Percentiles rank a stretch among this genome's conserved stretches.
phyloP scores from a whole-genome alignment of 768 basidiomycete genomes.

The Collybia mongolica region DNA sequence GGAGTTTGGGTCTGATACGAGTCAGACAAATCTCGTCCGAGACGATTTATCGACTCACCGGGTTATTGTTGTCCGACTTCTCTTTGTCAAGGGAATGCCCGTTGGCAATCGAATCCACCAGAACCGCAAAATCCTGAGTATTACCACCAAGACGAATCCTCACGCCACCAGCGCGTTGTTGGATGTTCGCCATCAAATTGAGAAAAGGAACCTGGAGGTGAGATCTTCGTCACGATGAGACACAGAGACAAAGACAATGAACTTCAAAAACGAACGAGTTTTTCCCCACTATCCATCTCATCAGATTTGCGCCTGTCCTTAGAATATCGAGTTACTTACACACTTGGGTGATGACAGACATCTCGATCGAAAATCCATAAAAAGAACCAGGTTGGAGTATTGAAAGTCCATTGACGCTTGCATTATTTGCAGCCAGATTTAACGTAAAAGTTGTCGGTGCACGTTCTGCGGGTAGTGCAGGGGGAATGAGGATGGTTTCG shows the following conservation, averaged over 20 bases:
- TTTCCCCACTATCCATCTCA: constrained; percentile 39
- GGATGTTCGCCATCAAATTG: constrained; percentile 62
- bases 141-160: constrained; percentile 67
- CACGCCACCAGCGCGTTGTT: constrained; percentile 52
- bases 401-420: constrained; percentile 28
- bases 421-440: constrained; percentile 33
- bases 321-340: constrained; percentile 43
- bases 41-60: constrained; percentile 19
- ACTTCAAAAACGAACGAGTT: constrained; percentile 37
- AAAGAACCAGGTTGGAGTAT: constrained; percentile 50
- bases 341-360: constrained; percentile 65
- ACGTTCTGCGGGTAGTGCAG: constrained; percentile 43
- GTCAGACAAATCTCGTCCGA: neutral
- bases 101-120: constrained; percentile 38
- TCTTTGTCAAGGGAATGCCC: constrained; percentile 44
- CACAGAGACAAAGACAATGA: constrained; percentile 5
- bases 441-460: constrained; percentile 39
- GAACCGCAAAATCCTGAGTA: constrained; percentile 53
- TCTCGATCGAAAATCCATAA: constrained; percentile 72
- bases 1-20: constrained; percentile 57
- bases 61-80: constrained; percentile 22
- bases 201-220: constrained; percentile 56
- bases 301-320: neutral
- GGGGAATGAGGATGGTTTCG: constrained; percentile 44
- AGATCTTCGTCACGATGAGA: constrained; percentile 31